Conservation (phyloP, 2,329 filamentous ascomycete genomes). For the Triangularia setosa region DNA sequence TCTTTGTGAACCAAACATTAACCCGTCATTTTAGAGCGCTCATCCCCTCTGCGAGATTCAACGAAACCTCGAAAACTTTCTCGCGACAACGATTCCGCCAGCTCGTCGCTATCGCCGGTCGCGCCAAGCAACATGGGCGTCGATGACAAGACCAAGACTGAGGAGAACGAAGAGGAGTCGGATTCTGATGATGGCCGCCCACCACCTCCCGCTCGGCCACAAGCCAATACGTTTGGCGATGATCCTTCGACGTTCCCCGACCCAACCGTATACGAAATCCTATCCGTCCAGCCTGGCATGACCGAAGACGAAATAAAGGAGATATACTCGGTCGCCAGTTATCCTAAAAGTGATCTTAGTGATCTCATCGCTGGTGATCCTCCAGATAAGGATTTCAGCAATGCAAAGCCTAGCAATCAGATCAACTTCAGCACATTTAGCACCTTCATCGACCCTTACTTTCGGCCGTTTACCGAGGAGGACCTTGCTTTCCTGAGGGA, state of each 20-base stretch:
- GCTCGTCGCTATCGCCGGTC: conserved; percentile 57
- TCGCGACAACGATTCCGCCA: conserved; percentile 52
- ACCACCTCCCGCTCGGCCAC: conserved; percentile 62
- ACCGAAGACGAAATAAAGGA: conserved; percentile 78
- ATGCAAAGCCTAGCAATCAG: conserved; percentile 87
- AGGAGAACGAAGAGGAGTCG: conserved; percentile 41
- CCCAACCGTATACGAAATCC: conserved; percentile 91
- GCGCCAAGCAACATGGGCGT: conserved; percentile 54
- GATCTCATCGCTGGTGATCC: conserved; percentile 85
- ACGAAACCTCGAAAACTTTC: conserved; percentile 49
- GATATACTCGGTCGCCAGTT: conserved; percentile 82
- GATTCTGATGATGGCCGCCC: conserved; percentile 57
- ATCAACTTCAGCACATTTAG: conserved; percentile 91
- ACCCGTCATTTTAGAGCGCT: conserved; percentile 42
- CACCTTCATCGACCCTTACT: conserved; percentile 88
- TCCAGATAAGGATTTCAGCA: conserved; percentile 94
- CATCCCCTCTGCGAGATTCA: conserved; percentile 49
- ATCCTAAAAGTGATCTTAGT: conserved; percentile 74
- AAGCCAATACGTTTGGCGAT: conserved; percentile 85
- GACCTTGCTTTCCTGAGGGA: conserved; percentile 91
- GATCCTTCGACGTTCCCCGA: conserved; percentile 90
- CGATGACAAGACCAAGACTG: conserved; percentile 48
- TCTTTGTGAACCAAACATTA: conserved; percentile 12
- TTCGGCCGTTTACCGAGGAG: conserved; percentile 84
- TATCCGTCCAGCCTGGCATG: conserved; percentile 69